Percentiles rank a stretch among this genome's conserved stretches.
phyloP scores from a whole-genome alignment of 352 stramenopile species.

The Plasmopara halstedii region DNA sequence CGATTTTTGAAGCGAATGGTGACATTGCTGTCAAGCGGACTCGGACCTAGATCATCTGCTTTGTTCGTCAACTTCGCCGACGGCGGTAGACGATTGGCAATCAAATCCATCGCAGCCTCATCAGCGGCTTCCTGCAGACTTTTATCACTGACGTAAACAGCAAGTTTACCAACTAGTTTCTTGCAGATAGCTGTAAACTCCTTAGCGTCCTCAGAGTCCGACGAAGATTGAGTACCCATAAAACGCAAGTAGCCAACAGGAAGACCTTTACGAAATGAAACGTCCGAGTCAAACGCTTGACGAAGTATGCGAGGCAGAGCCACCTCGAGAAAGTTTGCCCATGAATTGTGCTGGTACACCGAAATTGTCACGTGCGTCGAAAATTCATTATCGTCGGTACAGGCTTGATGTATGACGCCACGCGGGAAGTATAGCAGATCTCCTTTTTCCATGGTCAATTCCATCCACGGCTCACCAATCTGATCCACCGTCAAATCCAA shows the following conservation, averaged over 20 bases:
- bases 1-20: slow-evolving; percentile 59
- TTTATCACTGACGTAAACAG: slow-evolving; percentile 31
- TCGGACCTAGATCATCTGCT: slow-evolving; percentile 20
- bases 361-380: slow-evolving; percentile 85
- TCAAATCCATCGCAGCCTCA: slow-evolving; percentile 64
- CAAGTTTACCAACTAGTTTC: slow-evolving; percentile 43
- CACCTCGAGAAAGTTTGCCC: slow-evolving; percentile 83
- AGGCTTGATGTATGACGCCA: slow-evolving; percentile 74
- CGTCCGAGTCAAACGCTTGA: slow-evolving; percentile 68
- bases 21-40: slow-evolving; percentile 38
- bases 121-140: slow-evolving; percentile 67
- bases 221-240: slow-evolving; percentile 59
- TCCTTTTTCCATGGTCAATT: slow-evolving; percentile 76
- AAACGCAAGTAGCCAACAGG: slow-evolving; percentile 66
- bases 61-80: slow-evolving; percentile 3
- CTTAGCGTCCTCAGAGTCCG: slow-evolving; percentile 32
- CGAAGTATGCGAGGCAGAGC: slow-evolving; percentile 67
- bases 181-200: slow-evolving; percentile 43
- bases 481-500: slow-evolving; percentile 52
- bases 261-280: slow-evolving; percentile 63
- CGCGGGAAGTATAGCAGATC: slow-evolving; percentile 83
- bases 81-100: slow-evolving; percentile 69
- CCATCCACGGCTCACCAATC: slow-evolving; percentile 75
- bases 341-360: slow-evolving; percentile 85
- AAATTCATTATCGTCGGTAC: slow-evolving; percentile 63